Conservation (phyloP, 306 rosid genomes). For the Dryas alaskensis region DNA sequence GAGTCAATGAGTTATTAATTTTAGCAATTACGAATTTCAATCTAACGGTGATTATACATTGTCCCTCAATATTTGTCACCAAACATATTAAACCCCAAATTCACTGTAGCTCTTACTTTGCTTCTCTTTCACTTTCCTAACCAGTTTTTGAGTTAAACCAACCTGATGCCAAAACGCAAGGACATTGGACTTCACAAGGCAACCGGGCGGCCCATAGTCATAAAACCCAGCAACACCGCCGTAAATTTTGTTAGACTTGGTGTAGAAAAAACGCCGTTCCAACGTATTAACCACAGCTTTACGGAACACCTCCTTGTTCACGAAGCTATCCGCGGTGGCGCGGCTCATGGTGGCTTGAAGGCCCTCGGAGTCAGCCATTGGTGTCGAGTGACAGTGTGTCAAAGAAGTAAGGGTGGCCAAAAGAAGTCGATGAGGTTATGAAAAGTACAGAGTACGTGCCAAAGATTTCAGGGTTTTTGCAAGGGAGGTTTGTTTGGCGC, state of each 20-base stretch:
- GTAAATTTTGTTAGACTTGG: conserved; percentile 77
- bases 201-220: conserved; percentile 90
- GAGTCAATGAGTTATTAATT: too few relatives aligned
- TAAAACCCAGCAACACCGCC: conserved; percentile 85
- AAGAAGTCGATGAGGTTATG: conserved; percentile 25
- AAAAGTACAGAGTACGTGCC: not conserved
- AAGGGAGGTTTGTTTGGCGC: too few relatives aligned
- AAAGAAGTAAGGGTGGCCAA: conserved; percentile 24
- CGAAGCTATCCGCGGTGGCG: conserved; percentile 27
- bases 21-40: too few relatives aligned
- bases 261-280: conserved; percentile 75
- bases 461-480: too few relatives aligned
- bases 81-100: too few relatives aligned
- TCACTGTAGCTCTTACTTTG: too few relatives aligned
- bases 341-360: conserved; percentile 42
- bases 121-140: too few relatives aligned
- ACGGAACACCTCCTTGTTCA: conserved; percentile 65
- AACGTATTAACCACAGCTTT: conserved; percentile 66
- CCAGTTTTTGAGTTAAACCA: not conserved
- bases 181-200: conserved; percentile 76
- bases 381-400: not conserved
- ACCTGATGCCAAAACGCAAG: conserved; percentile 90
- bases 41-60: too few relatives aligned
- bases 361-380: conserved; percentile 45
- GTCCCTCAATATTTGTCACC: too few relatives aligned